phyloP scores from a whole-genome alignment of 371 early-diverging fungal species.

The Lichtheimia ornata region DNA sequence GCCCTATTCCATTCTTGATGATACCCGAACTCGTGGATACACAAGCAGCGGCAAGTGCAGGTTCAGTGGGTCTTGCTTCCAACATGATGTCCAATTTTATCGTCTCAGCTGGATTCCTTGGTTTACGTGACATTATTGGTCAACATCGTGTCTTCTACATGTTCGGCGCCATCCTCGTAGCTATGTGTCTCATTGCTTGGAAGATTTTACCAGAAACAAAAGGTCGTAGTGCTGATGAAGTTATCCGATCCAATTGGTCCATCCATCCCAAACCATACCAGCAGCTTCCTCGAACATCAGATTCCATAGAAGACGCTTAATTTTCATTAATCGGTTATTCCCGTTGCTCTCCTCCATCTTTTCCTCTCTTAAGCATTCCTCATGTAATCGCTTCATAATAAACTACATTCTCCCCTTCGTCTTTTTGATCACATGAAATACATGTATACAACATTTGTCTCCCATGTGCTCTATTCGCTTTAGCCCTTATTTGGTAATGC shows the following conservation, averaged over 20 bases:
- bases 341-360: too few relatives aligned
- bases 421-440: too few relatives aligned
- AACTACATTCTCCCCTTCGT: too few relatives aligned
- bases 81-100: slow-evolving; percentile 80
- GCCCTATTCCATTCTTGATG: slow-evolving; percentile 87
- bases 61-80: slow-evolving; percentile 65
- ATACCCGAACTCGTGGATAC: slow-evolving; percentile 83
- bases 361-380: too few relatives aligned
- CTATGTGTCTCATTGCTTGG: slow-evolving; percentile 50
- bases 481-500: too few relatives aligned
- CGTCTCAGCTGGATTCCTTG: slow-evolving; percentile 67
- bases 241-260: slow-evolving; percentile 44
- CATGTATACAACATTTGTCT: too few relatives aligned
- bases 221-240: slow-evolving; percentile 57
- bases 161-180: slow-evolving; percentile 58
- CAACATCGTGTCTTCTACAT: slow-evolving; percentile 73
- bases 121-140: slow-evolving; percentile 60
- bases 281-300: too few relatives aligned
- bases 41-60: slow-evolving; percentile 67
- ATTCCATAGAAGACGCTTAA: too few relatives aligned
- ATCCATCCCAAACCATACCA: slow-evolving; percentile 18
- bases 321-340: too few relatives aligned
- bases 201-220: slow-evolving; percentile 83
- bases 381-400: too few relatives aligned
- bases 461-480: too few relatives aligned